These are phyloP conservation scores for Solanum hybrid DNA, from an alignment of 305 asterid genomes.

Conservation along the genomic window DNA sequence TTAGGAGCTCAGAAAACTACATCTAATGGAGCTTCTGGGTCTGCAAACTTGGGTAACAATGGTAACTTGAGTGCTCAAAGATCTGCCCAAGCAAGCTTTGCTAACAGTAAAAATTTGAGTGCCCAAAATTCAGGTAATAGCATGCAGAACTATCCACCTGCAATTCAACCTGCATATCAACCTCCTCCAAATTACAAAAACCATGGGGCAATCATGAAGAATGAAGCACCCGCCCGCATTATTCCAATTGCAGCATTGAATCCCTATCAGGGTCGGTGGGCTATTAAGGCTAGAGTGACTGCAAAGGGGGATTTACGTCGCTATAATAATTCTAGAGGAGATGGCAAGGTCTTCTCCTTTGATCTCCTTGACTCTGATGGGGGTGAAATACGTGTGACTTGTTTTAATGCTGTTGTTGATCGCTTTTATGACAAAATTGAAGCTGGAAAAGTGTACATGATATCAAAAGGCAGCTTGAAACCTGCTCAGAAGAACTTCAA, in stretches of 20 bases:
- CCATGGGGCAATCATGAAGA: conserved; percentile 83
- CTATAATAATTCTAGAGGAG: conserved; percentile 90
- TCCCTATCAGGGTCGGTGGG: conserved; percentile 99
- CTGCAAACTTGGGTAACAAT: conserved; percentile 20
- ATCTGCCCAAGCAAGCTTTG: conserved; percentile 27
- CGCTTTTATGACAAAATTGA: conserved; percentile 65
- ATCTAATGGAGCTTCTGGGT: conserved; percentile 27
- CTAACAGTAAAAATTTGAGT: conserved; percentile 20
- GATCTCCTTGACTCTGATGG: conserved; percentile 95
- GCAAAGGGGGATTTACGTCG: conserved; percentile 89
- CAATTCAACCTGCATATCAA: conserved; percentile 78
- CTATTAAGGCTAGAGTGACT: conserved; percentile 90
- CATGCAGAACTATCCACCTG: conserved; percentile 52
- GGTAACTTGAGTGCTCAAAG: conserved; percentile 27
- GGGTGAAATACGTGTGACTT: conserved; percentile 88
- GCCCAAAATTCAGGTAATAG: conserved; percentile 28
- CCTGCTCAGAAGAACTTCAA: conserved; percentile 94
- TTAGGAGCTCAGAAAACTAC: conserved; percentile 35
- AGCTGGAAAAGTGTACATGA: conserved; percentile 74
- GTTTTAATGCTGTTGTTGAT: conserved; percentile 85
- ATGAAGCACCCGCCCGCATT: conserved; percentile 92
- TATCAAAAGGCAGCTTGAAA: conserved; percentile 85
- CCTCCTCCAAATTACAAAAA: conserved; percentile 82
- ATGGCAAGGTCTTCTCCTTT: conserved; percentile 91
- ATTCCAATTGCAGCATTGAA: conserved; percentile 88